A percentile compares a stretch with the other conserved stretches of the same genome.
Evolutionary conservation across 2,329 filamentous ascomycete species (phyloP).

Genomic region (Escovopsis weberi): DNA sequence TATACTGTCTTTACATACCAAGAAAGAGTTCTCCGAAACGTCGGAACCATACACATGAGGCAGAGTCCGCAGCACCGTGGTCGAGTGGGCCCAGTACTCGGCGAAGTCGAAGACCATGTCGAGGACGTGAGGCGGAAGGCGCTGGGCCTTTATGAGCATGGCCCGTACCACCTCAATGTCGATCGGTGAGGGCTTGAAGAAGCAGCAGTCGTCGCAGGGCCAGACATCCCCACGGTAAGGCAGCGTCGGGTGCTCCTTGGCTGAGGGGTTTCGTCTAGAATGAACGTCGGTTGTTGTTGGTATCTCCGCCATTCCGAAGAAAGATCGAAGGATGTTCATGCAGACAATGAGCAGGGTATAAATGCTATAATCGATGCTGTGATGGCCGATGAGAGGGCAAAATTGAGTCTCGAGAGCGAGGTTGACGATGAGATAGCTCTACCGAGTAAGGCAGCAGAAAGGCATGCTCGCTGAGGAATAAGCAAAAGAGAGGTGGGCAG

Average conservation of each 20-base stretch:
- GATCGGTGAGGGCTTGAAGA: constrained; percentile 22
- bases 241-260: background rate
- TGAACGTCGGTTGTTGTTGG: no score
- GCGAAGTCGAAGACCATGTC: constrained; percentile 43
- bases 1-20: constrained; percentile 13
- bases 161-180: constrained; percentile 36
- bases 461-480: no score
- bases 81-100: constrained; percentile 46
- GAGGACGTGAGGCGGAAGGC: constrained; percentile 39
- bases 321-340: no score
- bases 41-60: constrained; percentile 10
- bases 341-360: no score
- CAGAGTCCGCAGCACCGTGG: constrained; percentile 18
- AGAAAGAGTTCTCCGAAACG: constrained; percentile 17
- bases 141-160: constrained; percentile 28
- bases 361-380: no score
- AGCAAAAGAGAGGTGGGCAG: no score
- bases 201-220: constrained; percentile 5
- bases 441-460: no score
- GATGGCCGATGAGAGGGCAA: no score
- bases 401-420: no score
- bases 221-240: background rate
- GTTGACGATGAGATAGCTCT: no score
- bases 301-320: no score
- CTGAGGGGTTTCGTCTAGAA: background rate